These are phyloP conservation scores for Zelopaecilomyces penicillatus DNA, from an alignment of 2,329 filamentous ascomycete species.

Conservation along the genomic window DNA sequence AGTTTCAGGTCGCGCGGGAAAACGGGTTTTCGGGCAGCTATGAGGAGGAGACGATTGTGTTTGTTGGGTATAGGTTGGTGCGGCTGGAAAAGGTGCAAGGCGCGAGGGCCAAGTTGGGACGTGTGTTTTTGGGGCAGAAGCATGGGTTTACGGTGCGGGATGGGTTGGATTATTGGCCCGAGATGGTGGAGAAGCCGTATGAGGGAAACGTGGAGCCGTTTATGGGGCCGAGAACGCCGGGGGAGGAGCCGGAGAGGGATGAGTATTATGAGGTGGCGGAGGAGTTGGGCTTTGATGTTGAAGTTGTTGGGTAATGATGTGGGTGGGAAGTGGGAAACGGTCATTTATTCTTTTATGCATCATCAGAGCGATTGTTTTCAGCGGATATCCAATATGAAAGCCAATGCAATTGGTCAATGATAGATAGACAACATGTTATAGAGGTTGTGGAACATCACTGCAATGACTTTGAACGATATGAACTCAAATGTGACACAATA, in stretches of 20 bases:
- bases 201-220: constrained; percentile 16
- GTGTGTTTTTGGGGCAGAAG: constrained; percentile 39
- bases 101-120: constrained; percentile 16
- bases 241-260: constrained; percentile 5
- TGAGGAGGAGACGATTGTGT: constrained; percentile 21
- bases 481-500: too few species aligned
- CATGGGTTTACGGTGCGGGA: constrained; percentile 18
- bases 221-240: constrained; percentile 6
- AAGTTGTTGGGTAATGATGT: constrained; percentile 7
- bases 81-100: constrained; percentile 20
- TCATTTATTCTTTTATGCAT: too few species aligned
- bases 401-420: too few species aligned
- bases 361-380: too few species aligned
- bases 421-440: too few species aligned
- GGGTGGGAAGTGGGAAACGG: too few species aligned
- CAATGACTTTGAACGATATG: too few species aligned
- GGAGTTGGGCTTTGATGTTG: constrained; percentile 10
- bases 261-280: background rate
- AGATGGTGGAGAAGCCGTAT: constrained; percentile 17
- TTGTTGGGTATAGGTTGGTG: constrained; percentile 19
- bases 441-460: too few species aligned
- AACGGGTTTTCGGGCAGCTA: constrained; percentile 15
- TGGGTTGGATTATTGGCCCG: constrained; percentile 19
- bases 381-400: too few species aligned
- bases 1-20: constrained; percentile 14